Conservation (phyloP, 306 rosid genomes). For the Ammopiptanthus mongolicus region DNA sequence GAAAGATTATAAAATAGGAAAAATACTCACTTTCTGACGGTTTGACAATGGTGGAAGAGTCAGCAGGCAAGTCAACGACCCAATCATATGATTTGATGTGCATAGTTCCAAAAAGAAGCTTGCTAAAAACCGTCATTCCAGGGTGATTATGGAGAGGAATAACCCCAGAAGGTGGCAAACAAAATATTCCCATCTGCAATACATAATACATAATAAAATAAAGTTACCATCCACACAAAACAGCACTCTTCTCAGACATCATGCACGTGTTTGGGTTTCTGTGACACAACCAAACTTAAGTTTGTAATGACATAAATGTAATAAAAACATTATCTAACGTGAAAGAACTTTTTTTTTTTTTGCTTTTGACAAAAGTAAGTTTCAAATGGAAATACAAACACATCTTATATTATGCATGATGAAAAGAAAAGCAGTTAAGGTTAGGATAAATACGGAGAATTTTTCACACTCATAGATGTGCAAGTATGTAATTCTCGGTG, state of each 20-base stretch:
- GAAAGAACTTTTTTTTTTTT: too few species aligned
- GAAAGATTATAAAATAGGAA: neutral
- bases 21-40: slow-evolving; percentile 47
- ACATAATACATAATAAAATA: neutral
- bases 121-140: slow-evolving; percentile 95
- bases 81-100: slow-evolving; percentile 95
- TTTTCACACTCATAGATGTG: slow-evolving; percentile 67
- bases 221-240: neutral
- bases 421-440: neutral
- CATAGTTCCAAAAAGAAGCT: slow-evolving; percentile 88
- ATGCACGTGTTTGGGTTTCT: too few species aligned
- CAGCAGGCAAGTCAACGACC: slow-evolving; percentile 48
- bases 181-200: slow-evolving; percentile 85
- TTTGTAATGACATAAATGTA: too few species aligned
- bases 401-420: neutral
- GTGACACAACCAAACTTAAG: too few species aligned
- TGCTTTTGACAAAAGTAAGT: too few species aligned
- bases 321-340: too few species aligned
- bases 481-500: slow-evolving; percentile 62
- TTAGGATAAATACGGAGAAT: slow-evolving; percentile 54
- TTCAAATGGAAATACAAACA: too few species aligned
- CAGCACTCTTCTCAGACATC: neutral
- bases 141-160: slow-evolving; percentile 97
- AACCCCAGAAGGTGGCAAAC: slow-evolving; percentile 93
- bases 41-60: slow-evolving; percentile 30